Evolutionary conservation across 345 rosid species (phyloP).

Genomic region (Euphorbia peplus): DNA sequence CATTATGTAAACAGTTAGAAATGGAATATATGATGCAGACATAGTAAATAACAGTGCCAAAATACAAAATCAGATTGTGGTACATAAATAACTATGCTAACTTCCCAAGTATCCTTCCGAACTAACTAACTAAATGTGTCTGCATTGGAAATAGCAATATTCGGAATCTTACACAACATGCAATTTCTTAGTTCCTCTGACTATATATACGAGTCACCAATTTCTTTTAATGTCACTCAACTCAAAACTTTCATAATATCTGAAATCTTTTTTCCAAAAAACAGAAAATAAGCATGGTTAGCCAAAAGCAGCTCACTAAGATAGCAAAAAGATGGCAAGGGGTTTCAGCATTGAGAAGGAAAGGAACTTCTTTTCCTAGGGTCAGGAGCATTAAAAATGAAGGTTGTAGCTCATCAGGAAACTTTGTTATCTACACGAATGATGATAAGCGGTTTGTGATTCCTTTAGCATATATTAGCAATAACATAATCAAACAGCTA

Average conservation of each 20-base stretch:
- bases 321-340: constrained; percentile 3
- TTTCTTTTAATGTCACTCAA: neutral
- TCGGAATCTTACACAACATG: neutral
- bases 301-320: neutral
- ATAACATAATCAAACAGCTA: neutral
- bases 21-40: neutral
- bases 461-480: neutral
- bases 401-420: neutral
- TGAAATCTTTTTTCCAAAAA: neutral
- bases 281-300: neutral
- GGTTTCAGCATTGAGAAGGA: neutral
- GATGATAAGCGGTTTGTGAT: neutral
- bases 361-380: neutral
- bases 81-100: neutral
- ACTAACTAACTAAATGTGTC: too few relatives aligned
- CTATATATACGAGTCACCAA: neutral
- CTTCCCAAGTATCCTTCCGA: neutral
- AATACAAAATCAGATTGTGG: neutral
- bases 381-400: neutral
- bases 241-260: neutral
- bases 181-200: neutral
- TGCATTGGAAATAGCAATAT: neutral
- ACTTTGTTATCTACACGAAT: neutral
- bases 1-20: neutral
- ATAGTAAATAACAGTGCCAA: neutral